Base-by-base conservation (phyloP, 2,329 filamentous ascomycete genomes). In the Aspergillus fructus region DNA sequence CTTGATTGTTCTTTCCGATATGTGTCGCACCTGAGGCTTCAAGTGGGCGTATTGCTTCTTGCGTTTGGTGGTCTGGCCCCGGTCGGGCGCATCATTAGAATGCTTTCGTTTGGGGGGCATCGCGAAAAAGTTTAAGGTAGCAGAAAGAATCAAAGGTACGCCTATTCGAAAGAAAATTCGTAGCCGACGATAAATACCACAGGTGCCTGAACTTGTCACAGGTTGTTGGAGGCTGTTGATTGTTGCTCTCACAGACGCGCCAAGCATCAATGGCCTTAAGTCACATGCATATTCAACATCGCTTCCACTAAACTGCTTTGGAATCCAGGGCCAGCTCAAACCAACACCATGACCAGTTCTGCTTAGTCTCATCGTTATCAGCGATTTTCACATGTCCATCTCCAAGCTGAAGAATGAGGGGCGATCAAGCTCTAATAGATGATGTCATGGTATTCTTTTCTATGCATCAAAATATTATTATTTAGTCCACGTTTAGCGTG, bases 1-100 rank as follows among this genome's bases (percentile, higher is more conserved):
- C 50, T 76, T 76, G 64, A 79, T 77, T 8, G 74, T 76, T 47
- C 70, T 67, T 59, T 78, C 73, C 8, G 76, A 69, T 34, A 79
- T 67, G 50, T 75, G 74, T 53, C 74, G 75, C 43, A 77, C 66
- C 21, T 71, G 72, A 9, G 75, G 71, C 60, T 76, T 72, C 34
- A 79, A 64, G 48, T 73, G 74, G 13, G 75, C 72, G 47, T 71
- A 77, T 50, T 63, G 66, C 58, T 73, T 74, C 30, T 61, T 61
- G 46, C 62, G 50, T 37, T 58, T 39, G 33, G 58, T 37, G 5
- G 62, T 61, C 2, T 49, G 34, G 40, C 62, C 61, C 24, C 61
- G 53, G 12, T 61, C 62, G 9, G 64, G 59, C 6, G 53, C 57
- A 43, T 69, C 59, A 37, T 45, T 58, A 13, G 65, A 51, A 48